These are phyloP conservation scores for Aschersonia sp. DNA, from an alignment of 2,329 filamentous ascomycete genomes.

Conservation along the genomic window DNA sequence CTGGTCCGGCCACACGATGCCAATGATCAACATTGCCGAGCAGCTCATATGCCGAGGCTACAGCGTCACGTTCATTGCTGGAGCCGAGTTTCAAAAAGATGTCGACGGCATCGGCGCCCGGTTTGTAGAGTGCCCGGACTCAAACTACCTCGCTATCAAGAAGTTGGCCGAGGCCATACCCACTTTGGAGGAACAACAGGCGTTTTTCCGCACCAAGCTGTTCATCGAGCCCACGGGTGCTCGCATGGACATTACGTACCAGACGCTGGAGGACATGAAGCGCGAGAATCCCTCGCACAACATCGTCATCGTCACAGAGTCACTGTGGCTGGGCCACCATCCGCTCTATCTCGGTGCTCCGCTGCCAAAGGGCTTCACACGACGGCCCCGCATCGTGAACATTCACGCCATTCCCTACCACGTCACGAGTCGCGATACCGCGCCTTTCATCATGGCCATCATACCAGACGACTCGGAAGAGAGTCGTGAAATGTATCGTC, in stretches of 20 bases:
- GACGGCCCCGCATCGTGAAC: constrained; percentile 20
- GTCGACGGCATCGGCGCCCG: background rate
- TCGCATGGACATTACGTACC: background rate
- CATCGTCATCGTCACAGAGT: constrained; percentile 29
- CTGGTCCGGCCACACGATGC: constrained; percentile 16
- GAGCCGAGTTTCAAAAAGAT: constrained; percentile 17
- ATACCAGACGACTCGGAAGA: background rate
- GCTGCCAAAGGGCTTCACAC: constrained; percentile 20
- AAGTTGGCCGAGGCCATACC: background rate
- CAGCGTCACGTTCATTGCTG: constrained; percentile 25
- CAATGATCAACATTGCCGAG: constrained; percentile 17
- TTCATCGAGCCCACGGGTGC: background rate
- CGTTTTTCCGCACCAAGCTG: background rate
- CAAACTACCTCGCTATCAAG: background rate
- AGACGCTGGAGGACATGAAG: background rate
- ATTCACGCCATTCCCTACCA: constrained; percentile 23
- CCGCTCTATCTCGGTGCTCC: constrained; percentile 23
- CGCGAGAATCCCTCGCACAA: constrained; percentile 12
- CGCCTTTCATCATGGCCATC: background rate
- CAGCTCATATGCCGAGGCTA: constrained; percentile 24
- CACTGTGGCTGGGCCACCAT: constrained; percentile 19
- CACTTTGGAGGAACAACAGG: background rate
- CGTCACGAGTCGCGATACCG: constrained; percentile 13
- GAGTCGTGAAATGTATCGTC: background rate
- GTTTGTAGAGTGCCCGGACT: background rate